Evolutionary conservation across 2,329 filamentous ascomycete species (phyloP), one percentile per base, ranked within the genome.

Genomic region (Lasiodiplodia hormozganensis): DNA sequence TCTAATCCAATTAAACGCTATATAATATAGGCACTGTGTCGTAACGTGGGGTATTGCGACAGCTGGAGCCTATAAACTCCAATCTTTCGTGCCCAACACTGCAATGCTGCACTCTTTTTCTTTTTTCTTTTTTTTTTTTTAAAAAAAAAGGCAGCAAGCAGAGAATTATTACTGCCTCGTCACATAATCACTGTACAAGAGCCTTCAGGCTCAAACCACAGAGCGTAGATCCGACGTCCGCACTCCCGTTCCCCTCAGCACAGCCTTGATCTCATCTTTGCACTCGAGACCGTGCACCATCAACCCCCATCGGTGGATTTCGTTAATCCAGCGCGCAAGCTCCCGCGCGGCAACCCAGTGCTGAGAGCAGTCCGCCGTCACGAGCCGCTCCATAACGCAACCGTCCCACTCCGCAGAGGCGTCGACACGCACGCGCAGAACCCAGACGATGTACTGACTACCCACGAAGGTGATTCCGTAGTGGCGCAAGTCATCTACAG

Each of bases 371-470:
- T 76, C 51, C 23, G 51, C 51, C 21, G 51, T 54, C 51, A 54
- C 78, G 67, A 40, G 69, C 67, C 69, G 34, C 34, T 53, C 60
- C 56, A 69, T 65, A 12, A 25, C 21, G 58, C 56, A 43, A 16
- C 53, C 53, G 8, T 52, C 36, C 23, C 67, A 70, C 6, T 43
- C 58, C 11, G 52, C 51, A 21, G 38, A 51, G 23, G 56, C 40
- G 12, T 25, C 51, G 21, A 34, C 52, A 25, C 28, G 51, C 49
- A 49, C 66, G 47, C 47, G 43, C 5, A 68, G 14, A 16, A 76
- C 80, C 5, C 77, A 69, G 18, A 67, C 34, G 14, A 36, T 25
- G 43, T 57, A 66, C 12, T 23, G 54, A 54, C 52, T 49, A 87
- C 21, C 62, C 12, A 66, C 52, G 47, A 60, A 70, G 12, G 66